These are phyloP conservation scores for Colletotrichum camelliae DNA, from an alignment of 2,329 filamentous ascomycete genomes.

Conservation along the genomic window DNA sequence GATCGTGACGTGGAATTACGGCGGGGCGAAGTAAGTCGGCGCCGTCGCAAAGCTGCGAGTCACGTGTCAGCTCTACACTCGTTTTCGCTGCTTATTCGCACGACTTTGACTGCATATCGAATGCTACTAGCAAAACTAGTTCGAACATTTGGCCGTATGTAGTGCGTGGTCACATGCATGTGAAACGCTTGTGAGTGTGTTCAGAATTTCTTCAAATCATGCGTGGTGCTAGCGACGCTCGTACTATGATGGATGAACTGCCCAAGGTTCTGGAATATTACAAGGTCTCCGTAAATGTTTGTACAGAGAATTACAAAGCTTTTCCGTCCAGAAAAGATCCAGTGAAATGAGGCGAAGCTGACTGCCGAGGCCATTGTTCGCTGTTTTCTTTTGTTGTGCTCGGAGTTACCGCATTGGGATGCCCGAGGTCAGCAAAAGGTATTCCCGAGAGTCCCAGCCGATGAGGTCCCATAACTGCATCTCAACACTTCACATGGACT, in stretches of 20 bases:
- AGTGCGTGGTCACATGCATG: background rate
- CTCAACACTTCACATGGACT: background rate
- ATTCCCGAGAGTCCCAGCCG: background rate
- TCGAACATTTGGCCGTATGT: background rate
- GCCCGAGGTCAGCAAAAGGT: background rate
- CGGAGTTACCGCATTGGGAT: background rate
- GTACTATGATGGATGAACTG: background rate
- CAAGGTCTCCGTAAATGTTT: background rate
- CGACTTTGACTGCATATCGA: background rate
- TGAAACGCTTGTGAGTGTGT: background rate
- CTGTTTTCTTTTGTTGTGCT: background rate
- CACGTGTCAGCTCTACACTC: background rate
- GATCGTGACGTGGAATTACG: background rate
- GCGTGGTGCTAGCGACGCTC: background rate
- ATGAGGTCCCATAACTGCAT: background rate
- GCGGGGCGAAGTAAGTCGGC: background rate
- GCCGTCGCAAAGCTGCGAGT: background rate
- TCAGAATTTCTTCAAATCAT: background rate
- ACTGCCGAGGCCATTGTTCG: background rate
- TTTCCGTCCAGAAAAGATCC: background rate
- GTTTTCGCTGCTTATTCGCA: background rate
- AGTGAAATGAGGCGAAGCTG: background rate
- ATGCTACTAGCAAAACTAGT: background rate
- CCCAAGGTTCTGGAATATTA: background rate
- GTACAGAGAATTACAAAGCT: background rate